phyloP scores from a whole-genome alignment of 2,329 filamentous ascomycete species.

The Botrytis fragariae region DNA sequence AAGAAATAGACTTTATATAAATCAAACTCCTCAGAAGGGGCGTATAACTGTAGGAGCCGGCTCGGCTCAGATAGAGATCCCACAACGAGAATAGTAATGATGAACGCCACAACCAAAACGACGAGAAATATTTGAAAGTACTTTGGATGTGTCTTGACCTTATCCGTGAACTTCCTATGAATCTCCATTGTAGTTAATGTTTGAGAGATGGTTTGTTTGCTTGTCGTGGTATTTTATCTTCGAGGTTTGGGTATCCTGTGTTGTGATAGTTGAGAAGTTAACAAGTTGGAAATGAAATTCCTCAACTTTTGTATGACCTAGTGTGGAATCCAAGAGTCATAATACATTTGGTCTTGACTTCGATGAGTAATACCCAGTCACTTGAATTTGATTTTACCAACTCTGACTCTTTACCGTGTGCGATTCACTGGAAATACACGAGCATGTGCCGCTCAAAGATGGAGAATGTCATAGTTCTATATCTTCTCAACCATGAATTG shows the following conservation, averaged over 20 bases:
- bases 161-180: neutral
- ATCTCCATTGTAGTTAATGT: neutral
- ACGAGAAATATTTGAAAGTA: neutral
- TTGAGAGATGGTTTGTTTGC: neutral
- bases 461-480: neutral
- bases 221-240: neutral
- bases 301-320: neutral
- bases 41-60: neutral
- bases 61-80: neutral
- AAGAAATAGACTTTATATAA: neutral
- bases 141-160: neutral
- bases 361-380: neutral
- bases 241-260: neutral
- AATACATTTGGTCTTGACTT: neutral
- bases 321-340: neutral
- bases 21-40: neutral
- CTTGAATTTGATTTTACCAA: neutral
- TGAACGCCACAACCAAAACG: neutral
- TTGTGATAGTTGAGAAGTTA: neutral
- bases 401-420: neutral
- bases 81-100: neutral
- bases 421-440: neutral
- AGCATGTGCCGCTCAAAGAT: neutral
- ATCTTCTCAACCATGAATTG: neutral
- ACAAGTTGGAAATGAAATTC: neutral